Percentiles rank a stretch among this genome's conserved stretches.
Conservation (phyloP, 1,139 yeast species). For the Sugiyamaella paludigena region DNA sequence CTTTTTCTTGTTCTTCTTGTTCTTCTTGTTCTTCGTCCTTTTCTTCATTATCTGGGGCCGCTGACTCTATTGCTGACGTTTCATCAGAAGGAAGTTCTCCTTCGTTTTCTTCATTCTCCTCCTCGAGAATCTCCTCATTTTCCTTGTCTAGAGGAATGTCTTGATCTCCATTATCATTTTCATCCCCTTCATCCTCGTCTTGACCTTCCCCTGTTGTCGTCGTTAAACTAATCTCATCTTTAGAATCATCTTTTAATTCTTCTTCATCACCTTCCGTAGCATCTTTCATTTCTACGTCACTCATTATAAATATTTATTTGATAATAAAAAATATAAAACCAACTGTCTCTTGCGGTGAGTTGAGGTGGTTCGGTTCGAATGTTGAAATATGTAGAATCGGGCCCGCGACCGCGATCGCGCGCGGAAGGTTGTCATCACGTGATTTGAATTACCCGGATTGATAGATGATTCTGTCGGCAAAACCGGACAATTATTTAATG, state of each 20-base stretch:
- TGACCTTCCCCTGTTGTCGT: constrained; percentile 6
- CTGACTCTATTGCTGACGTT: background rate
- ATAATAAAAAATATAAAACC: no score
- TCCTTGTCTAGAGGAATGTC: constrained; percentile 19
- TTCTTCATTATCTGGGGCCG: background rate
- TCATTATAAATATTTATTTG: constrained; percentile 10
- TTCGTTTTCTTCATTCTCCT: no score
- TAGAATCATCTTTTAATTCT: constrained; percentile 2
- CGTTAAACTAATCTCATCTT: background rate
- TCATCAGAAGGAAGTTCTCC: no score
- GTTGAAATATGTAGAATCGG: no score
- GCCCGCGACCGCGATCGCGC: no score
- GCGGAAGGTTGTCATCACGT: no score
- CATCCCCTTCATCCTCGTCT: constrained; percentile 16
- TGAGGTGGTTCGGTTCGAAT: no score
- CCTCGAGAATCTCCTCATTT: background rate
- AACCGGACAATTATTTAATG: no score
- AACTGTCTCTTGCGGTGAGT: no score
- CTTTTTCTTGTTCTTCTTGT: no score
- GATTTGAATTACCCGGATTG: no score
- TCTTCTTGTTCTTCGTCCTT: constrained; percentile 1
- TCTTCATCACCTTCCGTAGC: constrained; percentile 8
- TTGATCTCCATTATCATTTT: constrained; percentile 8
- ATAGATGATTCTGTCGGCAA: no score
- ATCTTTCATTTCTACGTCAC: constrained; percentile 27